Base-by-base conservation (phyloP, 1,284 basidiomycete genomes). In the Tilletia horrida region DNA sequence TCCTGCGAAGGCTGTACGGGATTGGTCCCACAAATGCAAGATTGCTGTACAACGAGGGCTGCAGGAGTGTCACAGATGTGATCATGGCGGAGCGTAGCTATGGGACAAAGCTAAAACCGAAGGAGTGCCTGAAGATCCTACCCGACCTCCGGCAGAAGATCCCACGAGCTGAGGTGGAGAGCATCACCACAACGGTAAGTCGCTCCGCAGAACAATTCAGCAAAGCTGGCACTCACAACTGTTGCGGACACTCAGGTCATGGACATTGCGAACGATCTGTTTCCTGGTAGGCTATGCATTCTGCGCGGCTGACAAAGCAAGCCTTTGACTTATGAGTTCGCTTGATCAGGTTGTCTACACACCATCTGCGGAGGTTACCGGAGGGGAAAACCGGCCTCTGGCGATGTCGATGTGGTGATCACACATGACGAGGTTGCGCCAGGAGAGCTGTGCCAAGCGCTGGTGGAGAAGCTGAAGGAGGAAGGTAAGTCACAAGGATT, bases 11-110 rank as follows among this genome's bases (percentile, higher is more conserved):
- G 55, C 61, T 81, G 29, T 79, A 81, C 48, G 73, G 78, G 3
- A 73, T 81, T 4, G 79, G 79, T 3, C 77, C 77, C 0, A 72
- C 70, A 11, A 71, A 69, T 3, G 77, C 79, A 0, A 48, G 73
- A 11, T 68, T 73, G n/a, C 73, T 74, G 44, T 81, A 74, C 65
- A 73, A 76, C 47, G 64, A 68, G 1, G 79, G 79, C 1, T 77
- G 73, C 23, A 64, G 79, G 9, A 66, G 67, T 3, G 71, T 77
- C 21, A 66, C 65, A 2, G 79, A 81, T 42, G 73, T 81, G 2
- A 66, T 79, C 57, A 25, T 13, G 9, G 45, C 63, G 4, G 47
- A 45, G 18, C 63, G 40, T 3, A 45, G 63, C 44, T 45, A 64
- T 16, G 63, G 63, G 44, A 50, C 29, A 6, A 45, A 47, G 25